Percentiles rank a stretch among this genome's conserved stretches.
Evolutionary conservation across 805 yeast species (phyloP).

Genomic region (Kluyveromyces dobzhanskii): DNA sequence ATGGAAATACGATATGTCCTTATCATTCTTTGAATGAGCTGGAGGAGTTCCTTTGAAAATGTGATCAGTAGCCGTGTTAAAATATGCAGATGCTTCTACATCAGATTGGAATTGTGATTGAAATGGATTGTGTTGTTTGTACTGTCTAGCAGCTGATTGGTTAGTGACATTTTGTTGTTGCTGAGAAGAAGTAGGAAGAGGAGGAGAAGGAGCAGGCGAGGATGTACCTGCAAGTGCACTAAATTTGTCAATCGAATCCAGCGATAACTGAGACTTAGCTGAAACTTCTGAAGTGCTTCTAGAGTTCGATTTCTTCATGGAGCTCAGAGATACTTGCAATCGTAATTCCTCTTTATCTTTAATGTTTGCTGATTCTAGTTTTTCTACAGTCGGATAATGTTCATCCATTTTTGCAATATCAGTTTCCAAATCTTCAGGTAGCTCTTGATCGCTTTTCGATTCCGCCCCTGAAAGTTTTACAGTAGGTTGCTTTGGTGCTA

Average conservation of each 20-base stretch:
- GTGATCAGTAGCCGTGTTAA: neutral
- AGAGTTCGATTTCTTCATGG: neutral
- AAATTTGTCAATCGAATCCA: neutral
- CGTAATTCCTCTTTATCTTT: neutral
- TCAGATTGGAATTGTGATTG: constrained; percentile 16
- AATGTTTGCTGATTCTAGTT: constrained; percentile 5
- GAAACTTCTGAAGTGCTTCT: constrained; percentile 2
- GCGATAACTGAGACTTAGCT: neutral
- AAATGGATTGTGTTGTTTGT: constrained; percentile 29
- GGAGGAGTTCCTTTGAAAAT: constrained; percentile 4
- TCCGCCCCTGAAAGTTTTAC: constrained; percentile 8
- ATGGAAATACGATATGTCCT: neutral
- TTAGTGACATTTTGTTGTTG: neutral
- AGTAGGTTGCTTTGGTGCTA: constrained; percentile 23
- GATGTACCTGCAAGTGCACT: neutral
- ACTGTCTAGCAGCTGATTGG: constrained; percentile 15
- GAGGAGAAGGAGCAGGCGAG: neutral
- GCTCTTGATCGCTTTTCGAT: neutral
- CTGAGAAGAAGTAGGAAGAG: neutral
- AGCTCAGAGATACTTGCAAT: neutral
- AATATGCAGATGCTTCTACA: neutral
- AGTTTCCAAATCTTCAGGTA: neutral
- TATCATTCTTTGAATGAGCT: neutral
- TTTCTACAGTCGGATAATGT: constrained; percentile 20
- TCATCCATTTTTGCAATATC: constrained; percentile 3